Evolutionary conservation across 129 eudicot genomes (phyloP), one percentile per base, ranked within the genome.

Genomic region (Ambrosia trifida): DNA sequence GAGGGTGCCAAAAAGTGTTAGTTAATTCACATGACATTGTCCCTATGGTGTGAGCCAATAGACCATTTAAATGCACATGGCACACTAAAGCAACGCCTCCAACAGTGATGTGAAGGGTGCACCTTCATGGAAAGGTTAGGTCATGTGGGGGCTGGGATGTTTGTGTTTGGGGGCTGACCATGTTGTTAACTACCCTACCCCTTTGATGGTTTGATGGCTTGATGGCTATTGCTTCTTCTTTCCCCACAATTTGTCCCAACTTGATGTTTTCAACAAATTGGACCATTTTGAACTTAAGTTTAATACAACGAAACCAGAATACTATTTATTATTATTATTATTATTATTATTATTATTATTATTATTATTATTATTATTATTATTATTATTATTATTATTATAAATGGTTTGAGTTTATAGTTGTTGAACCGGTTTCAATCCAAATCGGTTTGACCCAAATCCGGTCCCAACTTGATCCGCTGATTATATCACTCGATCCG

Each of bases 51-150:
- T 64, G 68, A 78, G 38, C 58, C 38, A 52, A 62, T 75, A 76
- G 54, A 72, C 74, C 46, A 12, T 64, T 16, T 79, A 69, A 77
- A 70, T 73, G 83, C 86, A 82, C 83, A 82, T 78, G 82, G 77
- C 66, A 64, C 40, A 63, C 43, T 12, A 62, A 52, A 10, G 56
- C 65, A 60, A 13, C 75, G 71, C 70, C n/a, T 47, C 74, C 47
- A 51, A 30, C 63, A 45, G 32, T 58, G 74, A 46, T 70, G 78
- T 72, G 75, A 71, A 43, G 43, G 76, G 24, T 57, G 66, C 20
- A 60, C 36, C 36, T 57, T 57, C 36, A 43, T 47, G 70, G 62
- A 71, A 64, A 68, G 79, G 43, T 64, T 75, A 68, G 79, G 43
- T 64, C 78, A 69, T 64, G 83, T 74, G 75, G 86, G 80, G 64